Conservation (phyloP, 768 basidiomycete genomes). For the Lactarius vividus region DNA sequence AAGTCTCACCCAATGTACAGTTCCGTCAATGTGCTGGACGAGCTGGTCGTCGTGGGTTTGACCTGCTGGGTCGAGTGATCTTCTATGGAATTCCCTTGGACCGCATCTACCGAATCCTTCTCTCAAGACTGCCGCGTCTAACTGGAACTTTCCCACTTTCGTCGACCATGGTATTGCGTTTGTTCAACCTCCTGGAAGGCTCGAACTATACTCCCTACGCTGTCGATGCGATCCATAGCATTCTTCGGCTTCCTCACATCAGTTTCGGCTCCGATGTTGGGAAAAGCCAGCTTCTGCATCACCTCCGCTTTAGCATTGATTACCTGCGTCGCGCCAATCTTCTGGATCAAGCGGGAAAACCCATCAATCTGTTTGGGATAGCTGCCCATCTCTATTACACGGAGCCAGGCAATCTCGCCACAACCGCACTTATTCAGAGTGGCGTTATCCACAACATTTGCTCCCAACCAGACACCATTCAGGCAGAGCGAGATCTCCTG, state of each 20-base stretch:
- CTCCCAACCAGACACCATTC: conserved; percentile 36
- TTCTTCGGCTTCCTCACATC: conserved; percentile 58
- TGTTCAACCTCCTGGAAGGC: conserved; percentile 64
- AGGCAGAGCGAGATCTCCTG: conserved; percentile 51
- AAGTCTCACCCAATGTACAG: conserved; percentile 35
- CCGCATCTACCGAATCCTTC: conserved; percentile 58
- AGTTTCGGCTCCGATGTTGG: conserved; percentile 55
- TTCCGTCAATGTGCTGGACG: conserved; percentile 74
- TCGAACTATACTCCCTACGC: conserved; percentile 51
- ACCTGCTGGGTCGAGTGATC: conserved; percentile 66
- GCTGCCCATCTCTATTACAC: conserved; percentile 60
- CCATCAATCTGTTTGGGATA: conserved; percentile 54
- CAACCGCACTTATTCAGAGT: conserved; percentile 53
- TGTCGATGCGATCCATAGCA: conserved; percentile 46
- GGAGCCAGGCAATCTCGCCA: conserved; percentile 68
- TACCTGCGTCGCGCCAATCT: conserved; percentile 60
- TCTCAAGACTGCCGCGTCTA: conserved; percentile 62
- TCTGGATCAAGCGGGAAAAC: conserved; percentile 51
- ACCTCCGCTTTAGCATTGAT: conserved; percentile 68
- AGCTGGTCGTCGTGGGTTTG: conserved; percentile 70
- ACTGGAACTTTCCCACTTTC: conserved; percentile 65
- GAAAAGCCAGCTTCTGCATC: conserved; percentile 57
- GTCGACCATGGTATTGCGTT: conserved; percentile 59
- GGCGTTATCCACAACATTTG: conserved; percentile 62
- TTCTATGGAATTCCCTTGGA: conserved; percentile 69